Evolutionary conservation across 257 asterid genomes (phyloP), one percentile per base, ranked within the genome.

Genomic region (Pogostemon cablin): DNA sequence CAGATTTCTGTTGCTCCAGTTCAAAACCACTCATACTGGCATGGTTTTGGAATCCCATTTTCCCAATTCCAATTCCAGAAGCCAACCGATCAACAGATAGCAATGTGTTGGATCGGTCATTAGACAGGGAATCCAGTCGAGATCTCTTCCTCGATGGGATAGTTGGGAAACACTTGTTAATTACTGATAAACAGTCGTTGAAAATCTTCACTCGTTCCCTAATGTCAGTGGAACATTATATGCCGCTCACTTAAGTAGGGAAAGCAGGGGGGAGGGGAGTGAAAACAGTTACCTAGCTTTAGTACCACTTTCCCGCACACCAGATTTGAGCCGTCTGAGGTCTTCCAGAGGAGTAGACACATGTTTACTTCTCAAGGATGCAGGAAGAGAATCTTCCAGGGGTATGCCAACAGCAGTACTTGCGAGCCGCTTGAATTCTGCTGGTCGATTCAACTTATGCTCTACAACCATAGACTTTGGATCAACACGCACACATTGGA

Each of bases 161-260:
- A 72, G 87, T 69, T 2, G 98, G 97, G 84, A 93, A 90, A 70
- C 89, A 87, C 74, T 93, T 90, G 84, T 87, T 86, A 84, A 90
- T 67, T 73, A 86, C 91, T 65, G 98, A 90, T 72, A 86, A 80
- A 75, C 95, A 87, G 81, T 88, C 96, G 65, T 75, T 88, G 82
- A 93, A 80, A 79, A 84, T 84, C 91, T 88, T 90, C 78, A 80
- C 85, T 7, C 98, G 98, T 78, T 90, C 97, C 95, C 98, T 93
- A 81, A 60, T 69, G 83, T 43, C 63, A 59, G 57, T 74, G 76
- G 54, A 72, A 74, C 53, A 34, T 73, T 65, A 62, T 60, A 53
- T 65, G 79, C 44, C 63, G 32, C 57, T 68, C 56, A 53, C 49
- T 32, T 11, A 72, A 75, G 64, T 67, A 37, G 46, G 34, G 47